Base-by-base conservation (phyloP, 805 yeast genomes). In the Suhomyces kilbournensis region DNA sequence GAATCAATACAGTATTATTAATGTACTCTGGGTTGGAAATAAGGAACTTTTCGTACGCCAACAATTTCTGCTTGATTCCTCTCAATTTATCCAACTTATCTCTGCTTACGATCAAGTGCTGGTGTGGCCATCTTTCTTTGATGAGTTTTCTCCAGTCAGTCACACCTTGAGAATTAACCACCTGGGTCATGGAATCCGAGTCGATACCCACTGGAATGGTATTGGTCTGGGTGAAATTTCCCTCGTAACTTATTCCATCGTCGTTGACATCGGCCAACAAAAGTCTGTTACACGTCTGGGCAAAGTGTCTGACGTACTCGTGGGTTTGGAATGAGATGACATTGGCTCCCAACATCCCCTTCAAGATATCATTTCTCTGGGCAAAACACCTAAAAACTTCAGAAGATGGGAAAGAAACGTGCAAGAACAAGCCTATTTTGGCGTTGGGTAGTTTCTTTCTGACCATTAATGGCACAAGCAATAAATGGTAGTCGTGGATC, bases 311-410 rank as follows among this genome's bases (percentile, higher is more conserved):
- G 23, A 91, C 96, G 60, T 92, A 93, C 68, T 94, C 99, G 26
- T 85, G 85, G 9, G 93, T 92, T 68, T 94, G 99, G 74, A 94
- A 92, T 2, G 92, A 84, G 45, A 94, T 80, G 53, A 87, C 82
- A 64, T 90, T 90, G 1, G 98, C 91, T 10, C 97, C 98, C 28
- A 94, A 73, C 71, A 93, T 77, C 19, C 99, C 99, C 54, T 80
- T 77, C 14, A 94, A 73, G 12, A 94, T 76, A 10, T 80, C 80
- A 47, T 82, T 84, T 61, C 99, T 79, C 61, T 90, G 94, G 1
- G 98, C 97, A 55, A 93, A 80, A 62, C 97, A 92, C 57, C 98
- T 79, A 71, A 92, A 94, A 2, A 93, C 97, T 67, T 93, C 99
- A 52, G 93, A 84, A 3, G 97, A 88, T 7, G 99, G 99, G 74